Evolutionary conservation across 352 stramenopile genomes (phyloP), one percentile per base, ranked within the genome.

Genomic region (Phytophthora multivora): DNA sequence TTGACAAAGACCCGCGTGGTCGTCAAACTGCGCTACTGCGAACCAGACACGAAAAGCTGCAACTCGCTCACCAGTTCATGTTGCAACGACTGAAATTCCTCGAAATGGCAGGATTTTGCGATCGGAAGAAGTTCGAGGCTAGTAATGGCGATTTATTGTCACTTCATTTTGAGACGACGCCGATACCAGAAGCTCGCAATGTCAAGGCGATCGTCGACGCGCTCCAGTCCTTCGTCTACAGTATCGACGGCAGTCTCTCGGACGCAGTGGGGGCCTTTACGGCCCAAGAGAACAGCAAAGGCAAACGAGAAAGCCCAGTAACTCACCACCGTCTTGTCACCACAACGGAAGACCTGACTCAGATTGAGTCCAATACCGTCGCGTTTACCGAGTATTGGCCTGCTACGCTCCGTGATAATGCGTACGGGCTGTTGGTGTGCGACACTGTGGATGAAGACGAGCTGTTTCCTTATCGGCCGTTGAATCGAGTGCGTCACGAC

Each of bases 231-330:
- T 48, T 48, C 19, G 41, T 28, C 4, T 33, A 31, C 41, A 48
- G 76, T 50, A 56, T 80, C 30, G 71, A 83, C 53, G 74, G 78
- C 58, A 74, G 49, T 43, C 61, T 79, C 26, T 78, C 71, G 4
- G 71, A 83, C 21, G 51, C 53, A 2, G 26, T 69, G 11, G 74
- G 71, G 18, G 55, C 74, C 30, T 67, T 79, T 28, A 80, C 71
- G 0, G 64, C 80, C 23, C 74, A 71, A 18, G 71, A 83, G 39
- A 75, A 83, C 31, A 69, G 79, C 58, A 65, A 80, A 33, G 56
- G 39, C 8, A 38, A 15, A 19, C 48, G 39, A 16, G 41, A 56
- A 38, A 59, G 54, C 19, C 48, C 41, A 1, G 54, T 76, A 23
- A 31, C 53, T 4, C 72, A 80, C 41, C 64, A 78, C 52, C 57